Conservation (phyloP, 2,329 filamentous ascomycete genomes). For the Rhynchosporium agropyri region DNA sequence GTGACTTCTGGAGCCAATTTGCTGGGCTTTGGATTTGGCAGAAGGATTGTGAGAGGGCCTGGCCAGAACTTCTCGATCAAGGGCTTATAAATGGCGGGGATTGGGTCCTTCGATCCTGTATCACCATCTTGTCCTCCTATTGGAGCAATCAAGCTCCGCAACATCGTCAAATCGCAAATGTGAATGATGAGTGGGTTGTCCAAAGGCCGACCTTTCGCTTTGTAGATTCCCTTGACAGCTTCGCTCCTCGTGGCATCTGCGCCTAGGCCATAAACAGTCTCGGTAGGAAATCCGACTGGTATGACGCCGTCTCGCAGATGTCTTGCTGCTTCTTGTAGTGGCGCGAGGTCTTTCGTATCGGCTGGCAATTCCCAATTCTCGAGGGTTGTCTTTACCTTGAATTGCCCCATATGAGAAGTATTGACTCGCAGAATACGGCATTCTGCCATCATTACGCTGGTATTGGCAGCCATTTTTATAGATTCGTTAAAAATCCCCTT, state of each 20-base stretch:
- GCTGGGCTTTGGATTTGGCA: conserved; percentile 72
- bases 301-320: conserved; percentile 38
- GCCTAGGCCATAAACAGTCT: conserved; percentile 97
- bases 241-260: conserved; percentile 86
- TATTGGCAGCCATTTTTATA: conserved; percentile 33
- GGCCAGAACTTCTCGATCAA: conserved; percentile 90
- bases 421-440: conserved; percentile 37
- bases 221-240: conserved; percentile 89
- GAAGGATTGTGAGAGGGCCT: conserved; percentile 86
- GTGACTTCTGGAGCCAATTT: conserved; percentile 89
- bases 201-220: conserved; percentile 83
- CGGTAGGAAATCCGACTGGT: conserved; percentile 94
- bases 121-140: conserved; percentile 25
- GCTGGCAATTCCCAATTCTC: conserved; percentile 38
- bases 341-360: conserved; percentile 22
- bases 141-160: conserved; percentile 33
- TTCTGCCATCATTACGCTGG: conserved; percentile 22
- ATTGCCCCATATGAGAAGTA: conserved; percentile 32
- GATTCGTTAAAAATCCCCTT: conserved; percentile 13
- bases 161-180: conserved; percentile 67
- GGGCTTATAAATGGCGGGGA: conserved; percentile 60
- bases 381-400: conserved; percentile 33
- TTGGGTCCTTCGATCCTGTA: conserved; percentile 39
- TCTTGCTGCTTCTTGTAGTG: conserved; percentile 38
- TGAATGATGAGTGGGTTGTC: conserved; percentile 98